Percentiles rank a stretch among this genome's conserved stretches.
phyloP scores from a whole-genome alignment of 1,284 basidiomycete species.

The Apiotrichum porosum region DNA sequence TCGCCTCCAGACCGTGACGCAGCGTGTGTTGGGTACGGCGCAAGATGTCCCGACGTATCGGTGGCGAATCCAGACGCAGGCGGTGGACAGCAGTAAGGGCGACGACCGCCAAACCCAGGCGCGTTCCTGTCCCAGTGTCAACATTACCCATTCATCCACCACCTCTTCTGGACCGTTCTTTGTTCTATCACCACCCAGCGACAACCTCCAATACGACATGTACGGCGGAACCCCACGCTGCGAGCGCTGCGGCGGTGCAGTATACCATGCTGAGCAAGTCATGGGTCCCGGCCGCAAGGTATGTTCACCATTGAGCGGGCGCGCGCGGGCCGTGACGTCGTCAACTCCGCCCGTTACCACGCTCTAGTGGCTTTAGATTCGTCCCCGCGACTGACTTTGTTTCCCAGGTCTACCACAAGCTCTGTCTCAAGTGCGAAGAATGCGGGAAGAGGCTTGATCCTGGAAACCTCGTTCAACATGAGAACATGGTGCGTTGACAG shows the following conservation, averaged over 20 bases:
- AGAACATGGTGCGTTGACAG: conserved; percentile 30
- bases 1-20: too few relatives aligned
- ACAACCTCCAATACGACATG: conserved; percentile 3
- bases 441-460: conserved; percentile 49
- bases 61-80: too few relatives aligned
- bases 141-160: not conserved
- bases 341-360: too few relatives aligned
- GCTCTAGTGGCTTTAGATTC: too few relatives aligned
- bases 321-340: not conserved
- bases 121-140: too few relatives aligned
- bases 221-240: conserved; percentile 44
- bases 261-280: conserved; percentile 49
- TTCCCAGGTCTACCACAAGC: conserved; percentile 49
- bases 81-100: too few relatives aligned
- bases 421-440: conserved; percentile 47
- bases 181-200: not conserved
- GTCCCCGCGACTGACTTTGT: too few relatives aligned
- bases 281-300: conserved; percentile 48
- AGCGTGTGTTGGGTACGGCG: too few relatives aligned
- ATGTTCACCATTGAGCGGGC: conserved; percentile 8
- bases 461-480: conserved; percentile 46
- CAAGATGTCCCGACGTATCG: too few relatives aligned
- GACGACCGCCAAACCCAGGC: too few relatives aligned
- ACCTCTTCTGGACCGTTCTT: not conserved
- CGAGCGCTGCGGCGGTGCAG: conserved; percentile 38